Conservation (phyloP, 805 yeast species). For the Myxozyma vanderwaltii region DNA sequence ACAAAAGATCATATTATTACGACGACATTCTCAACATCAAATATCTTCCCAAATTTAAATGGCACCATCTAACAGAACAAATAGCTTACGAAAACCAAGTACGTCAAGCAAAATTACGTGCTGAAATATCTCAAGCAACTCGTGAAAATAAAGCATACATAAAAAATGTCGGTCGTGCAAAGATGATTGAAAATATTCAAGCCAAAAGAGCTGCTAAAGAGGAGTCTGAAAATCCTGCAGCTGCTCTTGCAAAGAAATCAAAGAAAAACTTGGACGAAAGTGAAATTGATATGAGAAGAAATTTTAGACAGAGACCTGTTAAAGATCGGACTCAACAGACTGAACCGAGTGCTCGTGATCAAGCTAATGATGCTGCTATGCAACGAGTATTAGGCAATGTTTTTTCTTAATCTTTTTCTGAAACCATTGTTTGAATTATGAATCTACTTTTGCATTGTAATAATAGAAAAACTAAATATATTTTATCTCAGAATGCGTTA, state of each 20-base stretch:
- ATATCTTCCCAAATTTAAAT: constrained; percentile 87
- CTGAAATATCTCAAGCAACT: constrained; percentile 87
- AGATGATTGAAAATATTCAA: constrained; percentile 71
- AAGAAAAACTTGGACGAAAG: constrained; percentile 32
- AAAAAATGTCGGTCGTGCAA: constrained; percentile 80
- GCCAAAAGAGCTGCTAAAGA: constrained; percentile 49
- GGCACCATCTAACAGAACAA: constrained; percentile 93
- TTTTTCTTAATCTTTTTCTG: constrained; percentile 16
- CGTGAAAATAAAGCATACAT: constrained; percentile 83
- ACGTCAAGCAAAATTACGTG: constrained; percentile 81
- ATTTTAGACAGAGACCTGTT: constrained; percentile 71
- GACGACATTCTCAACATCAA: constrained; percentile 93
- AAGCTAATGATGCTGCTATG: constrained; percentile 22
- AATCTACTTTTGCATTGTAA: no score
- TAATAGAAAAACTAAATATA: background rate
- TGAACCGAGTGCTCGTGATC: constrained; percentile 16
- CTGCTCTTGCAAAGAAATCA: background rate
- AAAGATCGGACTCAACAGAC: constrained; percentile 39
- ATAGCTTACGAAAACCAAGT: constrained; percentile 86
- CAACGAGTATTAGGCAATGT: constrained; percentile 26
- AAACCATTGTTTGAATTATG: background rate
- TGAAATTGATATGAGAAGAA: constrained; percentile 53
- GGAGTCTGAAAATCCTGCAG: constrained; percentile 36
- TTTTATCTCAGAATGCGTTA: background rate
- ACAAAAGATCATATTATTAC: constrained; percentile 84